A percentile compares a stretch with the other conserved stretches of the same genome.
phyloP scores from a whole-genome alignment of 257 asterid species.

The Scutellaria galericulata region DNA sequence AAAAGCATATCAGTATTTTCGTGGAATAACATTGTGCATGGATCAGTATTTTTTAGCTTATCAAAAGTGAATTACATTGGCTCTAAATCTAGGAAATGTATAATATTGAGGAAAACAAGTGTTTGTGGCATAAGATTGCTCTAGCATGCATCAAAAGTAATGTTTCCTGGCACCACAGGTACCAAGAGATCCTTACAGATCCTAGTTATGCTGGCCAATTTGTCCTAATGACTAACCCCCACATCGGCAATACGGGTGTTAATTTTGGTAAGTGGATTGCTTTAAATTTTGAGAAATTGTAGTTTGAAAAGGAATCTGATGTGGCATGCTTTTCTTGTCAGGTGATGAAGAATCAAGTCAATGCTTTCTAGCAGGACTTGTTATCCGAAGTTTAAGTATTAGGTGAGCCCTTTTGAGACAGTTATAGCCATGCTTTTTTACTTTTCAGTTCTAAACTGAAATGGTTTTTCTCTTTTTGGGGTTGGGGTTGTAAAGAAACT shows the following conservation, averaged over 20 bases:
- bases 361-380: conserved; percentile 87
- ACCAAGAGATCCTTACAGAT: conserved; percentile 95
- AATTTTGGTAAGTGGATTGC: conserved; percentile 68
- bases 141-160: background rate
- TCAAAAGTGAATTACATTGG: background rate
- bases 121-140: background rate
- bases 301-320: conserved; percentile 30
- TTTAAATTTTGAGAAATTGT: conserved; percentile 8
- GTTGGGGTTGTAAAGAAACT: background rate
- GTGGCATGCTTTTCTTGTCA: conserved; percentile 39
- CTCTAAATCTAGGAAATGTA: background rate
- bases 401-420: conserved; percentile 50
- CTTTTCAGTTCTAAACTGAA: background rate
- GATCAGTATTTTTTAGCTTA: background rate
- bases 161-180: conserved; percentile 50
- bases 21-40: conserved; percentile 2
- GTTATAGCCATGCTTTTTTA: conserved; percentile 3
- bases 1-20: background rate
- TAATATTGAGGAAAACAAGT: background rate
- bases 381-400: conserved; percentile 87
- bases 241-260: conserved; percentile 92
- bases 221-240: conserved; percentile 96
- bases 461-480: background rate
- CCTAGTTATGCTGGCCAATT: conserved; percentile 99
- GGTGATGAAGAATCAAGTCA: conserved; percentile 88